A percentile compares a stretch with the other conserved stretches of the same genome.
phyloP scores from a whole-genome alignment of 2,329 filamentous ascomycete species.

The Talaromyces rugulosus region DNA sequence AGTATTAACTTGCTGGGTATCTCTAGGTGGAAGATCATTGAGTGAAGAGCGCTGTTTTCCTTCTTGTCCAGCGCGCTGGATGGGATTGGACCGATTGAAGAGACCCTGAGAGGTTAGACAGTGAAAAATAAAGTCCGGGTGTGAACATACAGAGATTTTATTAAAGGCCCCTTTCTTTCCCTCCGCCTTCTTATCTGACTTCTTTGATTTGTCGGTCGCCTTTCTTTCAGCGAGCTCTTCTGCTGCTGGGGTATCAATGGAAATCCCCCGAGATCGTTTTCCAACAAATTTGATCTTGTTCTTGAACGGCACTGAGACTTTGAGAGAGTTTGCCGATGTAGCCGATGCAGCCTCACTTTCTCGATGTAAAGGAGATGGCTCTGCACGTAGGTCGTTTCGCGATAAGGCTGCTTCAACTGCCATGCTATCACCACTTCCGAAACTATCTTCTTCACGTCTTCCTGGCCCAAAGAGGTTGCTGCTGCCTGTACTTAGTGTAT shows the following conservation, averaged over 20 bases:
- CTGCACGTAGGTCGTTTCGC: constrained; percentile 7
- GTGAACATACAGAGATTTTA: constrained; percentile 7
- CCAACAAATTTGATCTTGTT: constrained; percentile 11
- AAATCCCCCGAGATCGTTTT: background rate
- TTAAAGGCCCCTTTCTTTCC: constrained; percentile 3
- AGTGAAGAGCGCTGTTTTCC: background rate
- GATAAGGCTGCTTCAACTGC: constrained; percentile 12
- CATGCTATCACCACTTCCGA: constrained; percentile 13
- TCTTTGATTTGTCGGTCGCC: background rate
- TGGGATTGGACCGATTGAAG: constrained; percentile 6
- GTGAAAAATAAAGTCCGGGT: background rate
- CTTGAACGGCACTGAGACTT: constrained; percentile 7
- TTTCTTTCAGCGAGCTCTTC: background rate
- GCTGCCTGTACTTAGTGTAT: background rate
- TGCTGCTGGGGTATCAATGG: background rate
- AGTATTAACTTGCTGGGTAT: background rate
- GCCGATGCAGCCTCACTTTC: constrained; percentile 8
- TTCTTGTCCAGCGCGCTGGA: background rate
- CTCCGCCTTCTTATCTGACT: constrained; percentile 7
- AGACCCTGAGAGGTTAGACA: constrained; percentile 8
- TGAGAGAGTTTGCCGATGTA: constrained; percentile 11
- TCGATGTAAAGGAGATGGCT: constrained; percentile 9
- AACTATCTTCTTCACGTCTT: constrained; percentile 11
- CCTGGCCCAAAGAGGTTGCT: background rate
- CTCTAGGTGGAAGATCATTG: background rate